These are phyloP conservation scores for Apiospora rasikravindrae DNA, from an alignment of 2,329 filamentous ascomycete genomes.

Conservation along the genomic window DNA sequence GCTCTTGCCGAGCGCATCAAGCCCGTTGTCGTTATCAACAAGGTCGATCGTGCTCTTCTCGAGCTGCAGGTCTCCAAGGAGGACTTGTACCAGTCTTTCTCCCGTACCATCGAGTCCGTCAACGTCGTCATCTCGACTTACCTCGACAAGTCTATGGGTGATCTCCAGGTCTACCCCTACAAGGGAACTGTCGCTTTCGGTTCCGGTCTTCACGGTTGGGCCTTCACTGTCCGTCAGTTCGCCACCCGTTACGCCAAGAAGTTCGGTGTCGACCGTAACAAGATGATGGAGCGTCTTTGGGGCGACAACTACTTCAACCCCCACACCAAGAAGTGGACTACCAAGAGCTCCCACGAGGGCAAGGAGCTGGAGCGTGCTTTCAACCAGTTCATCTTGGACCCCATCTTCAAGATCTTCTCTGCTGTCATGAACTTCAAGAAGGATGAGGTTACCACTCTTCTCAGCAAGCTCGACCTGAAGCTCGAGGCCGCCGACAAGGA, in stretches of 20 bases:
- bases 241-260: conserved; percentile 97
- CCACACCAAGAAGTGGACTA: conserved; percentile 99
- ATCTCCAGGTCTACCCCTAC: conserved; percentile 98
- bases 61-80: conserved; percentile 99
- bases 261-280: conserved; percentile 99
- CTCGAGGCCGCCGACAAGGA: conserved; percentile 85
- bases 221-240: conserved; percentile 99
- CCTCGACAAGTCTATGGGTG: conserved; percentile 94
- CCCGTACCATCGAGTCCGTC: conserved; percentile 98
- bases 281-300: conserved; percentile 99
- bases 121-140: conserved; percentile 99
- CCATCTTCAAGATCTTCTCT: conserved; percentile 99
- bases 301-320: conserved; percentile 99
- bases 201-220: conserved; percentile 99
- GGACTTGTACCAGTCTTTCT: conserved; percentile 99
- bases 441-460: conserved; percentile 82
- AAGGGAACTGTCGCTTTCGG: conserved; percentile 98
- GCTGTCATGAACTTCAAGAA: conserved; percentile 99
- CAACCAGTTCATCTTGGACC: conserved; percentile 99
- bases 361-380: conserved; percentile 96
- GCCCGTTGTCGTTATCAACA: conserved; percentile 99
- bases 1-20: conserved; percentile 99
- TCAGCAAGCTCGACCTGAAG: conserved; percentile 96
- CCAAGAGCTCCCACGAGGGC: conserved; percentile 80
- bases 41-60: conserved; percentile 99